Base-by-base conservation (phyloP, 306 rosid species). In the Fragaria nilgerrensis region DNA sequence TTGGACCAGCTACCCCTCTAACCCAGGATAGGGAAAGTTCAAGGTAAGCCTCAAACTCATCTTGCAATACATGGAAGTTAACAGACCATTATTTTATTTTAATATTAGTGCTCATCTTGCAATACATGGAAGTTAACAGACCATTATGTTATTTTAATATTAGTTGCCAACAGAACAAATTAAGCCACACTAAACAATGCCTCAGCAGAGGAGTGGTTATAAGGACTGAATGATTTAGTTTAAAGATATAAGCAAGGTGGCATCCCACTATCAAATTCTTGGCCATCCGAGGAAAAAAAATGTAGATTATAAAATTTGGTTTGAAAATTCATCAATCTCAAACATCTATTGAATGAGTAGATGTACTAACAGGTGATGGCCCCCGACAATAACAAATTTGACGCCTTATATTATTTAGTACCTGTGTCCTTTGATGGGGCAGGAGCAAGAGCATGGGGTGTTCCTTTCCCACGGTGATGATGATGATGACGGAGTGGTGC, bases 341-440 rank as follows among this genome's bases (percentile, higher is more conserved):
- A 75, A 9, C 32, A 45, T 47, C 48, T 29, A 75, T 14, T 13
- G 70, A 29, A 29, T 20, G 34, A 25, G 41, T 62, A 34, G n/a
- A 62, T 25, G 22, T 29, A 44, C 14, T 45, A 69, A 29, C 43
- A 45, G 39, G 58, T 78, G 6, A 73, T 64, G 68, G 27, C 63
- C 64, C 74, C 15, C 50, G 27, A 41, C 32, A 49, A 13, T 25
- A 56, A 69, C 59, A 32, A 56, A 34, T 62, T 29, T 15, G 69
- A 64, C 66, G 70, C 64, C 58, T 63, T 37, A 19, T 29, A 84
- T 64, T 59, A 53, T 78, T 85, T 44, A 44, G 48, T 44, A 90
- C 98, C 97, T 87, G 84, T 89, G 72, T 76, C 85, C 76, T 84
- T 86, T 69, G 91, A 84, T 55, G 95, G 96, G 55, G 92, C 77